Percentiles rank a stretch among this genome's conserved stretches.
These are phyloP conservation scores for Dactylorhiza incarnata DNA, from an alignment of 106 monocot genomes.

Conservation along the genomic window DNA sequence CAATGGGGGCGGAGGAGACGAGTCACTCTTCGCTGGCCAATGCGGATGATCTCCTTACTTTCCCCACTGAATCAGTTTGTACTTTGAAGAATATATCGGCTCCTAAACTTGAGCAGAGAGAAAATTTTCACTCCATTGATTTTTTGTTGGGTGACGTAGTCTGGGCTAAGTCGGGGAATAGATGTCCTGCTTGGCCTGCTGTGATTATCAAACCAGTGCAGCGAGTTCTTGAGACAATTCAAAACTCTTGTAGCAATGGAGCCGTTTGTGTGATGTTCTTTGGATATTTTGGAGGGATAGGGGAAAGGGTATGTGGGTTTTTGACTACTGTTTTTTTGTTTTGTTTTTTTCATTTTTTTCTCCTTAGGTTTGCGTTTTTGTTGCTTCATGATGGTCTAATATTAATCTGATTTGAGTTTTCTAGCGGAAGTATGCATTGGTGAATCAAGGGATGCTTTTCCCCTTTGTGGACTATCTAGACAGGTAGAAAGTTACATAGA, in stretches of 20 bases:
- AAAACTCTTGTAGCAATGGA: constrained; percentile 36
- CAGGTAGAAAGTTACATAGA: constrained; percentile 28
- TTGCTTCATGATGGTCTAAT: neutral
- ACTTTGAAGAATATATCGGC: neutral
- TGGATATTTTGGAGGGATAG: constrained; percentile 47
- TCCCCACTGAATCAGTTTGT: no score
- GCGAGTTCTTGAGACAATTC: constrained; percentile 29
- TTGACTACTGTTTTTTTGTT: neutral
- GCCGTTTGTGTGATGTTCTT: constrained; percentile 79
- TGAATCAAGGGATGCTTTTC: constrained; percentile 63
- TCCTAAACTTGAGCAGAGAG: constrained; percentile 8
- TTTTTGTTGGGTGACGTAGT: constrained; percentile 69
- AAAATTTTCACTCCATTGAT: constrained; percentile 13
- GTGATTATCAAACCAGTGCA: constrained; percentile 49
- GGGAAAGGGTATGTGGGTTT: constrained; percentile 36
- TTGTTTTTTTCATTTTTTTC: neutral
- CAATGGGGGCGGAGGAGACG: neutral
- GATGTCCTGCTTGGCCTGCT: constrained; percentile 75
- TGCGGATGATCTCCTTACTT: neutral
- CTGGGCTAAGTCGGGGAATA: constrained; percentile 79
- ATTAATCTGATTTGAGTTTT: constrained; percentile 2
- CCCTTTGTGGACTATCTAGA: constrained; percentile 78
- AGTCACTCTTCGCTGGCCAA: neutral
- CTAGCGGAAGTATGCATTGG: constrained; percentile 80
- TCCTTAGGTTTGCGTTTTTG: neutral